Conservation (phyloP, 164 flowering plant genomes). For the Chimonanthus salicifolius region DNA sequence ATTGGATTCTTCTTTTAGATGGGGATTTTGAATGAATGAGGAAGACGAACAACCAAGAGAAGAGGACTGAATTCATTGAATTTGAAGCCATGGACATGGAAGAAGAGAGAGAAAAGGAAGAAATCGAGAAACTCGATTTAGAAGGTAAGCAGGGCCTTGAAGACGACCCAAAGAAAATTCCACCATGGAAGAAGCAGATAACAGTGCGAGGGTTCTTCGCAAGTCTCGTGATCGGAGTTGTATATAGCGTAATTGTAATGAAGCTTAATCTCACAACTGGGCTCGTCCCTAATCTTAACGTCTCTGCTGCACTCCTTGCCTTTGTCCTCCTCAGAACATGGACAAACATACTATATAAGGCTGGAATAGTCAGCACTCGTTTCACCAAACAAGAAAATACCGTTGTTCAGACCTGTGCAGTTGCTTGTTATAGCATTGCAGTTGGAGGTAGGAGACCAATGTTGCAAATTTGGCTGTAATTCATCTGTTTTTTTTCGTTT, state of each 20-base stretch:
- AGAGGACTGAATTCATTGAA: not conserved
- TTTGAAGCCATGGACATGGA: constrained; percentile 17
- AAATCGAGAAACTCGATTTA: constrained; percentile 19
- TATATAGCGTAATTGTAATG: constrained; percentile 76
- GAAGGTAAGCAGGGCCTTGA: constrained; percentile 18
- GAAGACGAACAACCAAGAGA: not conserved
- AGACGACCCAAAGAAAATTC: constrained; percentile 20
- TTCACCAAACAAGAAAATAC: constrained; percentile 92
- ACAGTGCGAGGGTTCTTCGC: constrained; percentile 67
- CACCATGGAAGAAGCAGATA: constrained; percentile 78
- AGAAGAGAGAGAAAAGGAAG: constrained; percentile 21
- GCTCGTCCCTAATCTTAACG: constrained; percentile 71
- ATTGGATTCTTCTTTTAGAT: constrained; percentile 3
- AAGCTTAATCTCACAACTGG: constrained; percentile 89
- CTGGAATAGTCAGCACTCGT: constrained; percentile 48
- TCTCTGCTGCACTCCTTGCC: constrained; percentile 91
- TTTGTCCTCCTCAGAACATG: constrained; percentile 61
- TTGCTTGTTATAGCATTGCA: constrained; percentile 84
- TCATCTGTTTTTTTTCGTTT: not conserved
- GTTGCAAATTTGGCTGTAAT: not conserved
- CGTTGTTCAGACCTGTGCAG: constrained; percentile 87
- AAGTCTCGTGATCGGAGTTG: constrained; percentile 57
- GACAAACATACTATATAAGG: constrained; percentile 56
- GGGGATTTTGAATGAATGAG: constrained; percentile 4
- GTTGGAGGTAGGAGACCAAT: constrained; percentile 52